Evolutionary conservation across 116 monocot species (phyloP).

Genomic region (Iris pallida): DNA sequence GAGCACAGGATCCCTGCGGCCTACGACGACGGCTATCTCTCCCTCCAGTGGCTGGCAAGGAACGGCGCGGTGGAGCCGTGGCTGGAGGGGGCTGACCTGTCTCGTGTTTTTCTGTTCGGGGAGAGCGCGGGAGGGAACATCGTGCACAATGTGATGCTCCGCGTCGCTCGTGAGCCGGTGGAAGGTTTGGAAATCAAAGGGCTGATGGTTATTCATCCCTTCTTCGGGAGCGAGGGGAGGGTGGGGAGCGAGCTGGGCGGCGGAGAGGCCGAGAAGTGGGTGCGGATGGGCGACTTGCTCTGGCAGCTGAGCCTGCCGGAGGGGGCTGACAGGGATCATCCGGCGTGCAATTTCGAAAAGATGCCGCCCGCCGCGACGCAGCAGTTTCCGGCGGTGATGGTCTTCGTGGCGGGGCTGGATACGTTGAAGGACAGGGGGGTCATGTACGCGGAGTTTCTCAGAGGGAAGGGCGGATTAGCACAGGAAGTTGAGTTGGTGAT

Average conservation of each 20-base stretch:
- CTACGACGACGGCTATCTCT: constrained; percentile 23
- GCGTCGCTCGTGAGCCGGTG: too few relatives aligned
- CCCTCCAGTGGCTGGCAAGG: constrained; percentile 32
- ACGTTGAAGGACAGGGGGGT: constrained; percentile 45
- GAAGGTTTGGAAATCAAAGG: constrained; percentile 7
- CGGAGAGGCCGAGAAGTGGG: constrained; percentile 15
- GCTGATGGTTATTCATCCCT: constrained; percentile 31
- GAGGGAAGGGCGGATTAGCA: neutral
- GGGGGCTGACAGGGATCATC: constrained; percentile 34
- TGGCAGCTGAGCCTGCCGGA: constrained; percentile 44
- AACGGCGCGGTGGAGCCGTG: constrained; percentile 11
- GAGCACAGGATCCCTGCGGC: constrained; percentile 61
- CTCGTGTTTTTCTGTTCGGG: neutral
- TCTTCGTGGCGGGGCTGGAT: constrained; percentile 44
- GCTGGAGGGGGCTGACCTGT: constrained; percentile 13
- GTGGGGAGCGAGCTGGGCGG: constrained; percentile 23
- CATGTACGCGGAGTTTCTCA: constrained; percentile 27
- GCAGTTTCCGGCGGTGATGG: constrained; percentile 8
- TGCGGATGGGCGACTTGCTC: constrained; percentile 21
- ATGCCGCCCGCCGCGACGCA: neutral
- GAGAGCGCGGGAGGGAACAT: constrained; percentile 7
- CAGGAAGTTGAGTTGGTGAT: too few relatives aligned
- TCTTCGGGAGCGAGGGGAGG: constrained; percentile 42
- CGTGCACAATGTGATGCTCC: neutral
- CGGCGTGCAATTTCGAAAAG: constrained; percentile 21